Evolutionary conservation across 257 asterid genomes (phyloP).

Genomic region (Nicotiana knightiana): DNA sequence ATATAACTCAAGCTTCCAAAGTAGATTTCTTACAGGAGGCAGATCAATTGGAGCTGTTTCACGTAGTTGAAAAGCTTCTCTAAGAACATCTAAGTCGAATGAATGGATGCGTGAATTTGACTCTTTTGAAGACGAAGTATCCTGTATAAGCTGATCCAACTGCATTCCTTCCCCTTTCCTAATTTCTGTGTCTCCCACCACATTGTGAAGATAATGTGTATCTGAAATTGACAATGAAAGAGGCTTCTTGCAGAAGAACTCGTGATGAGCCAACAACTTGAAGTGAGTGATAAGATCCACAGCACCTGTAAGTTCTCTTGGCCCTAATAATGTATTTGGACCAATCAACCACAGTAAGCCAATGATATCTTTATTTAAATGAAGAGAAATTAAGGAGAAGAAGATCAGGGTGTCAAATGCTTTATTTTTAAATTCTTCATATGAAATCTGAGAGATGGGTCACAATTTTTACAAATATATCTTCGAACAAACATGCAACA

Average conservation of each 20-base stretch:
- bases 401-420: neutral
- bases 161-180: constrained; percentile 98
- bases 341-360: constrained; percentile 11
- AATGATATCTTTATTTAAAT: neutral
- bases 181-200: constrained; percentile 93
- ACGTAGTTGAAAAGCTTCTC: constrained; percentile 84
- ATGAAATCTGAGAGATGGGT: neutral
- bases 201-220: constrained; percentile 90
- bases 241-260: constrained; percentile 89
- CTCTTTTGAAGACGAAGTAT: constrained; percentile 53
- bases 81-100: constrained; percentile 65
- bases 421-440: neutral
- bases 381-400: neutral
- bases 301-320: constrained; percentile 93
- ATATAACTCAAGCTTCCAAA: constrained; percentile 12
- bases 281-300: constrained; percentile 84
- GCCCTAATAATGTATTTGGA: constrained; percentile 50
- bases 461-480: neutral
- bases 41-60: constrained; percentile 77
- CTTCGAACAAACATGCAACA: neutral
- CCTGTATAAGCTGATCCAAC: constrained; percentile 73
- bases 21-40: constrained; percentile 55
- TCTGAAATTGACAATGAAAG: constrained; percentile 86
- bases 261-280: constrained; percentile 78
- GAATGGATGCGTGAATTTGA: constrained; percentile 60